Evolutionary conservation across 2,329 filamentous ascomycete species (phyloP), one percentile per base, ranked within the genome.

Genomic region (Penicillium sp.): DNA sequence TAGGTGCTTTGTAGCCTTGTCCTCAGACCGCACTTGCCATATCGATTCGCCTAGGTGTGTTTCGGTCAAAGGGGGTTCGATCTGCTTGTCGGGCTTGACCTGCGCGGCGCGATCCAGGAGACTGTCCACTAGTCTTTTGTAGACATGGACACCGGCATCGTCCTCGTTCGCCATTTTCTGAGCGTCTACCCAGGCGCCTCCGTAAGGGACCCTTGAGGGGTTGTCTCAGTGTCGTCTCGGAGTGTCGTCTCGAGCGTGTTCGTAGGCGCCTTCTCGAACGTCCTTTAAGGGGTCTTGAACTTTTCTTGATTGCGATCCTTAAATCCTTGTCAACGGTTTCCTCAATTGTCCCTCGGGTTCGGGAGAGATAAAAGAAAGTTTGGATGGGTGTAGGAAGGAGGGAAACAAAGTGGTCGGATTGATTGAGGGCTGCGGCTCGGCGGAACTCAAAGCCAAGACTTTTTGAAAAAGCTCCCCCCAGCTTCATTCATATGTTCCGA

Each of bases 61-160:
- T 64, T 89, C 85, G 26, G 80, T 82, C 55, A 96, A 76, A 3
- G 84, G 81, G 12, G 87, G 86, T 59, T 95, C 88, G 57, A 89
- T 80, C 19, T 77, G 74, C 19, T 75, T 67, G 32, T 76, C 74
- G 29, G 76, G 72, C 66, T 88, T 88, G 53, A 77, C 67, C 34
- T 72, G 62, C 45, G 76, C 76, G 51, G 84, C 84, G 64, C 77
- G 78, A 33, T 70, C 64, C 35, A 89, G 71, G 31, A 87, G 75
- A 34, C 76, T 68, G 35, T 75, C 69, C 29, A 88, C 71, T 22
- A 84, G 72, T 24, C 64, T 61, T 32, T 69, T 71, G 58, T 84
- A 81, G 24, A 73, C 68, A 37, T 58, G 58, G 12, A 69, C 67
- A 19, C 64, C 61, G 34, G 62, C 63, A 35, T 64, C 57, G 48